A percentile compares a stretch with the other conserved stretches of the same genome.
These are phyloP conservation scores for Rhodotorula babjevae DNA, from an alignment of 768 basidiomycete species.

Conservation along the genomic window DNA sequence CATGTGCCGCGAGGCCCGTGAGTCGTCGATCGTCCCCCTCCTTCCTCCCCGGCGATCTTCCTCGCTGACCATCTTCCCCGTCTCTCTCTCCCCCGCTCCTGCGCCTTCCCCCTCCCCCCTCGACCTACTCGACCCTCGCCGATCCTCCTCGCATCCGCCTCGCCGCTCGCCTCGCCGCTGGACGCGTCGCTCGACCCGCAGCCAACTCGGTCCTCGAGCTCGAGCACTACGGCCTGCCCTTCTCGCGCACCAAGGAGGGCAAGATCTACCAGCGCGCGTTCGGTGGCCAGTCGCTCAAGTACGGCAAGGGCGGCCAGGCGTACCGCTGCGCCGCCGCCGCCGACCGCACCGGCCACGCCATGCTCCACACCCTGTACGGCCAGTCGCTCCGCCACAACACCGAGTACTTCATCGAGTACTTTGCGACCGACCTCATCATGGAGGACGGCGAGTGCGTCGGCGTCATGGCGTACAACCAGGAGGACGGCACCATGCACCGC, in stretches of 20 bases:
- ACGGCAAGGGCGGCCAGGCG: constrained; percentile 96
- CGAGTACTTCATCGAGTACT: constrained; percentile 99
- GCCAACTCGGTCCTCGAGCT: constrained; percentile 56
- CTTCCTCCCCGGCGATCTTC: background rate
- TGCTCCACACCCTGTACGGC: constrained; percentile 97
- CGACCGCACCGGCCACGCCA: constrained; percentile 95
- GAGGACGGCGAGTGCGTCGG: constrained; percentile 97
- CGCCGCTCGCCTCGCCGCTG: background rate
- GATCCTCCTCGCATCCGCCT: background rate
- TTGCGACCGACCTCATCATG: constrained; percentile 95
- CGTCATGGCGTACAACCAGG: constrained; percentile 98
- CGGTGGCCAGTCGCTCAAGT: constrained; percentile 94
- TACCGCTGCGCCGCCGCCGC: constrained; percentile 98
- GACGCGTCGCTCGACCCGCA: too few species aligned
- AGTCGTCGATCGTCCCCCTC: constrained; percentile 50
- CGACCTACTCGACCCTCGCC: background rate
- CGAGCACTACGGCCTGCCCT: constrained; percentile 97
- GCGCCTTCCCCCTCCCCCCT: too few species aligned
- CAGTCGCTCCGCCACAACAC: constrained; percentile 98
- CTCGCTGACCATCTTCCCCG: constrained; percentile 26
- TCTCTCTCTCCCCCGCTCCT: background rate
- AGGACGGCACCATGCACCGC: constrained; percentile 96
- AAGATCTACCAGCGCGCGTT: constrained; percentile 99
- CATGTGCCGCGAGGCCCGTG: constrained; percentile 96
- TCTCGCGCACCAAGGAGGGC: constrained; percentile 95